Base-by-base conservation (phyloP, 768 basidiomycete genomes). In the Trametes meyenii region DNA sequence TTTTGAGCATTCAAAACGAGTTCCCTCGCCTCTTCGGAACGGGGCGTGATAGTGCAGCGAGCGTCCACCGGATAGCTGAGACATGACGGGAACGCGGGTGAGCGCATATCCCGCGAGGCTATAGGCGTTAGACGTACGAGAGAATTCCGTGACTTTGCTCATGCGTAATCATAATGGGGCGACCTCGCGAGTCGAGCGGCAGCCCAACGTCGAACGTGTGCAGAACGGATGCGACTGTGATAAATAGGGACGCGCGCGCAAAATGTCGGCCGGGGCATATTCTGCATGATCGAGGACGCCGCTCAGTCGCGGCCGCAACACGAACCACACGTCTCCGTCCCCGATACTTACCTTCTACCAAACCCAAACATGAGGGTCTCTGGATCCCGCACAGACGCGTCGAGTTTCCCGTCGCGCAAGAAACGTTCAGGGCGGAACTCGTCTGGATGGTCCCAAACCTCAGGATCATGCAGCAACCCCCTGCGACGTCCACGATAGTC, bases 301-400 rank as follows among this genome's bases (percentile, higher is more conserved):
- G 29, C 8, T 33, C 29, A 33, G 29, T 33, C 29, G 8, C 29
- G 3, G 29, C 8, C 29, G 4, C 29, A 33, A 33, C 8, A 3
- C 29, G 8, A 3, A 8, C 29, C 29, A 33, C 29, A 8, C 29
- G 8, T 33, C 29, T 8, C 29, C 29, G 29, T 33, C 4, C n/a
- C n/a, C 8, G 29, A 3, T 33, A 33, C 29, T 3, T 33, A 8
- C 70, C 71, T 53, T 40, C 70, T n/a, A 11, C 70, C 70, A 54
- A 60, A 72, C 5, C 70, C 70, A 36, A 71, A 72, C 2, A 55
- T 55, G 19, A 69, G 61, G 5, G 23, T 33, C 5, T 49, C 50
- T 5, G 77, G 77, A 51, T 77, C 66, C 7, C 62, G 52, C 45
- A 74, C 77, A 10, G 64, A 61, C 29, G 46, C 38, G 33, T 54